Conservation (phyloP, 306 rosid genomes). For the Cyamopsis tetragonoloba region DNA sequence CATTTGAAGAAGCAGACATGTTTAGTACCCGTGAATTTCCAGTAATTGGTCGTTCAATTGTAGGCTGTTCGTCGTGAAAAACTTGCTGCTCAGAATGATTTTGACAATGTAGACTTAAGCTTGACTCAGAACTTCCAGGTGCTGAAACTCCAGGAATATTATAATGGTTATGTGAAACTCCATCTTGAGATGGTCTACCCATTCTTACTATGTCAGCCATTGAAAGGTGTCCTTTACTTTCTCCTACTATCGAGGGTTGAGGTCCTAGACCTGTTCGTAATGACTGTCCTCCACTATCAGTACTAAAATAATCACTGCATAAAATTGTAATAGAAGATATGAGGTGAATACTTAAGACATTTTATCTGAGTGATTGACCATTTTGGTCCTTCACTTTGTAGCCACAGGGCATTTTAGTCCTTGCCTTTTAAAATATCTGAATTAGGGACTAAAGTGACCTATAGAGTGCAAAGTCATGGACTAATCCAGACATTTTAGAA, state of each 20-base stretch:
- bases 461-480: too few relatives aligned
- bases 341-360: slow-evolving; percentile 5
- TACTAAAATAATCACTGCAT: slow-evolving; percentile 53
- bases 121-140: slow-evolving; percentile 29
- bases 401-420: too few relatives aligned
- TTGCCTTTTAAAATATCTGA: too few relatives aligned
- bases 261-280: slow-evolving; percentile 30
- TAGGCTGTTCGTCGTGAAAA: slow-evolving; percentile 44
- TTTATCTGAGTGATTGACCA: too few relatives aligned
- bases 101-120: slow-evolving; percentile 20
- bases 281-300: slow-evolving; percentile 39
- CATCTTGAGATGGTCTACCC: slow-evolving; percentile 45
- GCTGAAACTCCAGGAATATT: slow-evolving; percentile 36
- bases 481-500: too few relatives aligned
- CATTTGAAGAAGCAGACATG: slow-evolving; percentile 26
- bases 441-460: too few relatives aligned
- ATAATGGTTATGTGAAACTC: slow-evolving; percentile 14
- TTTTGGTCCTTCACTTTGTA: too few relatives aligned
- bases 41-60: slow-evolving; percentile 41
- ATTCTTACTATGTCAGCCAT: slow-evolving; percentile 67
- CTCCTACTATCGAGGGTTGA: slow-evolving; percentile 32
- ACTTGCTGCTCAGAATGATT: slow-evolving; percentile 34
- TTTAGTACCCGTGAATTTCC: slow-evolving; percentile 15
- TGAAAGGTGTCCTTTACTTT: slow-evolving; percentile 46
- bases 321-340: slow-evolving; percentile 18